Evolutionary conservation across 352 stramenopile genomes (phyloP).

Genomic region (Globisporangium cystogenes): DNA sequence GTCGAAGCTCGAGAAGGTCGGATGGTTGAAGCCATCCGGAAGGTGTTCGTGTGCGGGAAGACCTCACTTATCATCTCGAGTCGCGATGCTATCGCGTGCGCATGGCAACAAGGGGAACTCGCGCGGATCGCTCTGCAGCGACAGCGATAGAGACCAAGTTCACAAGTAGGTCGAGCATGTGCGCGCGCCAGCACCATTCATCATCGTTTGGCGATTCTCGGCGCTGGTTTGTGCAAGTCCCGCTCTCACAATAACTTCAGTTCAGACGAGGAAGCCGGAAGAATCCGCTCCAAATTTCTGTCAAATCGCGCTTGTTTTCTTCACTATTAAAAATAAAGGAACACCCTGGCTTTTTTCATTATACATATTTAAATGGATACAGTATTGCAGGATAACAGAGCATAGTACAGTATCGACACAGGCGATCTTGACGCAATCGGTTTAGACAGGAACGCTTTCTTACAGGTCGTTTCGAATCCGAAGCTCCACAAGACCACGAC

Average conservation of each 20-base stretch:
- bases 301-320: background rate
- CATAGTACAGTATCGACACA: background rate
- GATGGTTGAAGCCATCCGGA: background rate
- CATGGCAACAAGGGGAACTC: too few species aligned
- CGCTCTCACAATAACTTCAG: too few species aligned
- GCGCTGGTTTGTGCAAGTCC: too few species aligned
- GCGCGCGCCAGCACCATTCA: too few species aligned
- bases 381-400: background rate
- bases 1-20: too few species aligned
- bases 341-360: background rate
- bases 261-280: background rate
- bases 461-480: background rate
- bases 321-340: background rate
- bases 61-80: conserved; percentile 2
- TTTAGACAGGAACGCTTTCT: background rate
- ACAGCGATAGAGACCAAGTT: too few species aligned
- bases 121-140: too few species aligned
- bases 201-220: too few species aligned
- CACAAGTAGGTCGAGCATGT: background rate
- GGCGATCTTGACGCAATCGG: background rate
- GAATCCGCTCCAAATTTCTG: conserved; percentile 4
- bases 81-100: too few species aligned
- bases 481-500: background rate
- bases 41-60: background rate
- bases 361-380: background rate